A percentile compares a stretch with the other conserved stretches of the same genome.
Conservation (phyloP, 306 rosid species). For the Lithocarpus polystachyus region DNA sequence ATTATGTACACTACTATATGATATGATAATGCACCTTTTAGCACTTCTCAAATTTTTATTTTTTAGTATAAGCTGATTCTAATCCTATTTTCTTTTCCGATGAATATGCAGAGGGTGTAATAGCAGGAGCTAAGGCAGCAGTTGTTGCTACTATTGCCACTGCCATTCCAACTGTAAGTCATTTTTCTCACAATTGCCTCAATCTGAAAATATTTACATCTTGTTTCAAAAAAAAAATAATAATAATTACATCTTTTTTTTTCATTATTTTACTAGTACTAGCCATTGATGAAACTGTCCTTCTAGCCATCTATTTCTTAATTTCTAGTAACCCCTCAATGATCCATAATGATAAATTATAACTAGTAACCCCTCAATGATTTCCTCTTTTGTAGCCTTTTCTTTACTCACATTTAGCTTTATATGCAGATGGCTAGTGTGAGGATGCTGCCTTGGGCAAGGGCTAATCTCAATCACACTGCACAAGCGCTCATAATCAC, state of each 20-base stretch:
- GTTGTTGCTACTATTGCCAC: conserved; percentile 76
- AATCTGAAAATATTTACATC: background rate
- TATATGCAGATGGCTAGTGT: conserved; percentile 81
- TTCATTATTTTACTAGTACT: too few relatives aligned
- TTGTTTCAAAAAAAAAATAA: too few relatives aligned
- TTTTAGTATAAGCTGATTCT: background rate
- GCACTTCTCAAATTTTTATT: background rate
- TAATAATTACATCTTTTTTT: too few relatives aligned
- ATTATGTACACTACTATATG: background rate
- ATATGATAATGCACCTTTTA: background rate
- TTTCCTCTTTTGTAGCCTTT: too few relatives aligned
- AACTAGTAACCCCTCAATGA: background rate
- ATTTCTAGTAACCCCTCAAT: too few relatives aligned
- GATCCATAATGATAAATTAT: background rate
- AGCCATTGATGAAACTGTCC: too few relatives aligned
- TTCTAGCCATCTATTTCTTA: too few relatives aligned
- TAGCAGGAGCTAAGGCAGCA: conserved; percentile 96
- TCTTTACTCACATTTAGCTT: background rate
- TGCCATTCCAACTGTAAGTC: conserved; percentile 88
- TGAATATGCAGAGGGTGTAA: conserved; percentile 72
- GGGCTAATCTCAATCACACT: conserved; percentile 79
- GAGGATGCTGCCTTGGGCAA: conserved; percentile 98
- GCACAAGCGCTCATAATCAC: conserved; percentile 99
- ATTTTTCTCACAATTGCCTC: conserved; percentile 6
- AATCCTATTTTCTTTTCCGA: background rate